Percentiles rank a stretch among this genome's conserved stretches.
These are phyloP conservation scores for Leavenworthia alabamica DNA, from an alignment of 345 rosid genomes.

Conservation along the genomic window DNA sequence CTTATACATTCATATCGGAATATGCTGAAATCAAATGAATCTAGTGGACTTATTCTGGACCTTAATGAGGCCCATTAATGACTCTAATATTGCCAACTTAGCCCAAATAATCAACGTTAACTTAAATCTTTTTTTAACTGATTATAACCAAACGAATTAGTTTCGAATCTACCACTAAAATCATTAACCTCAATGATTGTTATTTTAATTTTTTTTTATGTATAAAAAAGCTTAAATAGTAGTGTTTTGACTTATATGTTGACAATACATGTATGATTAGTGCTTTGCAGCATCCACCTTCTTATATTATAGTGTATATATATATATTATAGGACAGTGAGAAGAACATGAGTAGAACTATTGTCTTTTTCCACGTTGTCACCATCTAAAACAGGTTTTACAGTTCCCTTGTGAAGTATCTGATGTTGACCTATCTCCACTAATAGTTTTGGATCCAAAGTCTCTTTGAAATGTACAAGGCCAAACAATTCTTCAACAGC, in stretches of 20 bases:
- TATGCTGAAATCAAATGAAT: slow-evolving; percentile 21
- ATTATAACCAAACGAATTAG: not conserved
- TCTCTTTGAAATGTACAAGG: slow-evolving; percentile 45
- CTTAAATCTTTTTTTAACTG: not conserved
- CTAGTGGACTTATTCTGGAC: slow-evolving; percentile 7
- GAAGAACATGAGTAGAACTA: slow-evolving; percentile 30
- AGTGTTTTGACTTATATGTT: no score
- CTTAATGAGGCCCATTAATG: not conserved
- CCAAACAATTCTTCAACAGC: slow-evolving; percentile 48
- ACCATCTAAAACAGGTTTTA: slow-evolving; percentile 48
- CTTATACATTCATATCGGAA: no score
- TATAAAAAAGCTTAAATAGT: no score
- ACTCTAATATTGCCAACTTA: no score
- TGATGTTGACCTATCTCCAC: slow-evolving; percentile 32
- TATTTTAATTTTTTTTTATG: no score
- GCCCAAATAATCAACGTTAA: no score
- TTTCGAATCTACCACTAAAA: no score
- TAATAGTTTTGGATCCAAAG: slow-evolving; percentile 28
- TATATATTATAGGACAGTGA: no score
- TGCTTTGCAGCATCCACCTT: no score
- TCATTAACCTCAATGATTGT: no score
- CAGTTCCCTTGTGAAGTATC: slow-evolving; percentile 49
- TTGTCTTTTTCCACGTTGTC: slow-evolving; percentile 9
- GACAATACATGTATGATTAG: no score
- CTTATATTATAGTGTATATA: no score